Evolutionary conservation across 768 basidiomycete genomes (phyloP), one percentile per base, ranked within the genome.

Genomic region (Mycena metata): DNA sequence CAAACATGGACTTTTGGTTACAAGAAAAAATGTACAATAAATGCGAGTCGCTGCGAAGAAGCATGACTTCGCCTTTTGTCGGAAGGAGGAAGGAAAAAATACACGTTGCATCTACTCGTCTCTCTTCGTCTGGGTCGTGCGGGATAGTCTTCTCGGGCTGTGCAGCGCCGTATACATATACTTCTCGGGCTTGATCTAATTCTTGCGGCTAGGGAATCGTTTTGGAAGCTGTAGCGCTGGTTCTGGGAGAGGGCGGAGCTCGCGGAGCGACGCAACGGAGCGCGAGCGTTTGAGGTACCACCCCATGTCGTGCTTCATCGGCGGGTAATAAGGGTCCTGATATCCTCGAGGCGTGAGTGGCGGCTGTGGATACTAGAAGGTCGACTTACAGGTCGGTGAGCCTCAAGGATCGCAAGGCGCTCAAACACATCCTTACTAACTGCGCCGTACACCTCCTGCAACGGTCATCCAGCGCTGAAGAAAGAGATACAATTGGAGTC

Each of bases 231-330:
- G 56, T 11, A 50, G 13, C 6, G 30, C 42, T 17, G 50, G 47
- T 42, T 61, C 72, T 61, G 78, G 66, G 75, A 78, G 60, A 39
- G 64, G 36, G 47, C 82, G 72, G 47, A 83, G 75, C 70, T 83
- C 82, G 30, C 78, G 79, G 45, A 83, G 65, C 60, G 76, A 79
- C 5, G 76, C 75, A 36, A 80, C 69, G 33, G 82, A 83, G 43
- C 82, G 80, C 8, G 82, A 81, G 30, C 79, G 78, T 66, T 83
- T 84, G 57, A 83, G 77, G 69, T 79, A 78, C 83, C 83, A 84
- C 19, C 71, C 80, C 36, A 79, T 73, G 59, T 77, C 72, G 65
- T 83, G 82, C 64, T 80, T 78, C 60, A 75, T 69, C 1, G 75
- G 76, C 8, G 82, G 82, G 50, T 71, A 72, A 60, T 78, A 83